Base-by-base conservation (phyloP, 2,329 filamentous ascomycete genomes). In the Pseudogymnoascus sp. region DNA sequence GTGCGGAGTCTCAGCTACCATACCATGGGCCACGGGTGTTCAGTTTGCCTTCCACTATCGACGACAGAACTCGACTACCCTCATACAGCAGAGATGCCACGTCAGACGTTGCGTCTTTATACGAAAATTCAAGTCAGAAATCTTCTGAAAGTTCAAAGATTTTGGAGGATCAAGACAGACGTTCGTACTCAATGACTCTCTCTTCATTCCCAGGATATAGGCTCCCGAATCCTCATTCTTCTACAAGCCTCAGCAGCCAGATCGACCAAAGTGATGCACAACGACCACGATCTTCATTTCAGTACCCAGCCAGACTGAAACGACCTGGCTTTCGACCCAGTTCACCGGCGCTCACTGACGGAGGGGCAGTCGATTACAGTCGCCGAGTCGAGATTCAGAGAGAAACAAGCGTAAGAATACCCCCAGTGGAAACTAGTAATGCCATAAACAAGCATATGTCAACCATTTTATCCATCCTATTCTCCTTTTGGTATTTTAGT, bases 201-300 rank as follows among this genome's bases (percentile, higher is more conserved):
- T 79, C 80, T 8, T 79, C 77, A 63, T 77, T 75, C 63, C 78
- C 80, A 6, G 68, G 67, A 18, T 69, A 69, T 57, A 72, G 74
- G 11, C 68, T 80, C n/a, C 75, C 77, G 8, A 78, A 77, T 25
- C 75, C 78, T 61, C 76, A 74, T 64, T 80, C 80, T 5, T 78
- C 74, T 41, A 73, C 74, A 4, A 81, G 78, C 25, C 69, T 81
- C 41, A 76, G 79, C 63, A 81, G 77, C 62, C 76, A 78, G 33
- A 71, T 73, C 18, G 79, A 79, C 57, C 69, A 70, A 20, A 69
- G 68, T 47, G 69, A 72, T 30, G 66, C 78, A 58, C 80, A 82
- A 65, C 76, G 81, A n/a, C 80, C 82, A 57, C 76, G 81, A 30
- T 84, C 82, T 20, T 82, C 82, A 1, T 84, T 81, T 63, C 80